Conservation (phyloP, 2,329 filamentous ascomycete genomes). For the Onygenales sp. region DNA sequence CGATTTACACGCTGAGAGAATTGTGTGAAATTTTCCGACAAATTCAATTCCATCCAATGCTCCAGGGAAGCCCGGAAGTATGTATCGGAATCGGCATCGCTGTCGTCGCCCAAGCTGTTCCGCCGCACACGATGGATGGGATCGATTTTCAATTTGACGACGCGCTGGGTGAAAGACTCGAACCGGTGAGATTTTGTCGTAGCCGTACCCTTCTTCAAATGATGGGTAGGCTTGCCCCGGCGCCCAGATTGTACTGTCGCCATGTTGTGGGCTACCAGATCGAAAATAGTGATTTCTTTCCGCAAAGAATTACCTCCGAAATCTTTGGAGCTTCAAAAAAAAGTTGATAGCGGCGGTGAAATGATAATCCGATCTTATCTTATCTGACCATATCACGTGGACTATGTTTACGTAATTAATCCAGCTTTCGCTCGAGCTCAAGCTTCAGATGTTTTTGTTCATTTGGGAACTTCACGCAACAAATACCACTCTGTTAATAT, state of each 20-base stretch:
- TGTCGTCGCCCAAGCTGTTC: conserved; percentile 68
- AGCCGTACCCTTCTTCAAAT: conserved; percentile 56
- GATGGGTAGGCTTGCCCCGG: conserved; percentile 60
- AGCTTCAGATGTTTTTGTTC: not conserved
- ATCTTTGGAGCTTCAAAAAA: conserved; percentile 15
- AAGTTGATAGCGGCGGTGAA: not conserved
- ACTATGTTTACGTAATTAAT: not conserved
- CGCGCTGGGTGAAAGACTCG: conserved; percentile 83
- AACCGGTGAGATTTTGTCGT: conserved; percentile 80
- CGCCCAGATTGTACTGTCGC: conserved; percentile 51
- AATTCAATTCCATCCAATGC: conserved; percentile 86
- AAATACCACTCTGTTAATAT: not conserved
- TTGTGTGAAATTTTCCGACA: conserved; percentile 67
- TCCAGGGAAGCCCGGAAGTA: conserved; percentile 76
- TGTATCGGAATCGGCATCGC: conserved; percentile 67
- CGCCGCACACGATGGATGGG: conserved; percentile 82
- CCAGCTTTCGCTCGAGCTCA: not conserved
- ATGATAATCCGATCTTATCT: conserved; percentile 3
- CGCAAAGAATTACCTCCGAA: not conserved
- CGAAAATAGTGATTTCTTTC: not conserved
- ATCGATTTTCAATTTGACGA: conserved; percentile 86
- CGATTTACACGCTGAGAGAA: conserved; percentile 69
- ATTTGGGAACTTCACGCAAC: too few species aligned
- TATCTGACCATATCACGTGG: not conserved
- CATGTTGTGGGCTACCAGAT: conserved; percentile 25